Percentiles rank a stretch among this genome's conserved stretches.
Evolutionary conservation across 768 basidiomycete species (phyloP).

Genomic region (Rubroboletus pulcherrimus): DNA sequence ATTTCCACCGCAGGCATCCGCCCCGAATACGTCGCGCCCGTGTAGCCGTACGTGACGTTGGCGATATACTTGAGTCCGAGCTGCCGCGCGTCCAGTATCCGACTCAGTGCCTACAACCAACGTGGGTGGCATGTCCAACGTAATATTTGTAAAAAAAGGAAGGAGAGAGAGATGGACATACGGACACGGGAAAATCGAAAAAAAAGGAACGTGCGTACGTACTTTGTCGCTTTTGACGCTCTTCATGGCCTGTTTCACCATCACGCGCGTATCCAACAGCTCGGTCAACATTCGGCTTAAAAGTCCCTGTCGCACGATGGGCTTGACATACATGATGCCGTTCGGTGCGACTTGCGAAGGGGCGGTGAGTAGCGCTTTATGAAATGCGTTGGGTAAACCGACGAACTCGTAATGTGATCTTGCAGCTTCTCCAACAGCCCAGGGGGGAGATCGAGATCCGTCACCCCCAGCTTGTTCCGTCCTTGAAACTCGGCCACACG

Average conservation of each 20-base stretch:
- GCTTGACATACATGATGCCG: conserved; percentile 91
- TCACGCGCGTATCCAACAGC: conserved; percentile 89
- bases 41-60: conserved; percentile 96
- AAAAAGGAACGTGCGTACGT: neutral
- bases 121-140: neutral
- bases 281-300: conserved; percentile 90
- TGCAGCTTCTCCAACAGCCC: conserved; percentile 67
- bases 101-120: conserved; percentile 54
- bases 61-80: conserved; percentile 91
- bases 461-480: conserved; percentile 82
- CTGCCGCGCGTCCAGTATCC: conserved; percentile 86
- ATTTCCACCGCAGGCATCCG: conserved; percentile 99
- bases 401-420: conserved; percentile 73
- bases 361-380: neutral
- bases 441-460: conserved; percentile 61
- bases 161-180: neutral
- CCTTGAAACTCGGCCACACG: conserved; percentile 85
- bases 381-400: neutral
- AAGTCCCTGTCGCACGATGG: conserved; percentile 76
- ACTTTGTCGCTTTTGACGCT: conserved; percentile 72
- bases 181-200: neutral
- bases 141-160: neutral
- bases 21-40: conserved; percentile 89
- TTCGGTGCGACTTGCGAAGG: conserved; percentile 77
- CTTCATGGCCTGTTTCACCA: conserved; percentile 99